Evolutionary conservation across 495 filamentous ascomycete species (phyloP), one percentile per base, ranked within the genome.

Genomic region (Penicillium arizonense): DNA sequence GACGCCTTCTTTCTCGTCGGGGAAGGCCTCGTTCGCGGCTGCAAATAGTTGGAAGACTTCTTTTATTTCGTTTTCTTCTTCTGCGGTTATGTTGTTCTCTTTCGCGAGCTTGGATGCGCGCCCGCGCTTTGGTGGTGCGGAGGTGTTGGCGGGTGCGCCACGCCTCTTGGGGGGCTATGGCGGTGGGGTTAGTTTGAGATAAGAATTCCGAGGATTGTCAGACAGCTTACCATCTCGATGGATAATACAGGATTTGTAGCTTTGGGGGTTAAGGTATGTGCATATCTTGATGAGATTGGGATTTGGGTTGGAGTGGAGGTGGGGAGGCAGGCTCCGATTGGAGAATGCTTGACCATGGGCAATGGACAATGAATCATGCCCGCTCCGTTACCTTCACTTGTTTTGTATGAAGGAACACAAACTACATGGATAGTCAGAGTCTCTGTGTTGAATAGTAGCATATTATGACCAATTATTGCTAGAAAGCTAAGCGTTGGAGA

Each of bases 1-100:
- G 13, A 91, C 84, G 56, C 85, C 87, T 42, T 88, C 82, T 50
- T 86, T 84, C 56, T 89, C 84, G 53, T 81, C 78, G 3, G 82
- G 77, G 62, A 83, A 83, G 30, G 84, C 81, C 47, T 87, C 79
- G 56, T 77, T 60, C 12, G 60, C 48, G 3, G 66, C 53, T 1
- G 88, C 72, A 69, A 97, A 98, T 14, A 97, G 78, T 28, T 79
- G 71, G 71, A 94, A 98, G 13, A 91, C 91, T 69, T 96, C 91
- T 59, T 83, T 83, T 60, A 98, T 96, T 68, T 96, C 90, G 57
- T 80, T 76, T 65, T 98, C 94, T 74, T 96, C 87, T 44, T 83
- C 82, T 18, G 82, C 84, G 24, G 83, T 86, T 68, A 98, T 84
- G 67, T 88, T 81, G 77, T 97, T 84, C 56, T 94, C 89, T 67